These are phyloP conservation scores for Diaporthe citrichinensis DNA, from an alignment of 2,329 filamentous ascomycete genomes.

Conservation along the genomic window DNA sequence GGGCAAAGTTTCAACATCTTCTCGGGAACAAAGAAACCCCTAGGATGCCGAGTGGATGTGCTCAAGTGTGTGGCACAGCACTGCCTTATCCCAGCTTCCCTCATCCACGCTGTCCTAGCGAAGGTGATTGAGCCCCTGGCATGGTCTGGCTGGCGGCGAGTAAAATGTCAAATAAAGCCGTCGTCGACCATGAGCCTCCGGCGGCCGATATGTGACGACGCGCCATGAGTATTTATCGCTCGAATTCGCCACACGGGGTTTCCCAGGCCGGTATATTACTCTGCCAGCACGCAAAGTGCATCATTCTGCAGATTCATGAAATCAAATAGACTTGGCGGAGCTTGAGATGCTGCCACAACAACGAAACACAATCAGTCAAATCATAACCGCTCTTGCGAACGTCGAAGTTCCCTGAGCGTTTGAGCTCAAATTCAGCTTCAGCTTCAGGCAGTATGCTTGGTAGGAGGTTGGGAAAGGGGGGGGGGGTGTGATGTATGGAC, in stretches of 20 bases:
- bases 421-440: neutral
- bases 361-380: neutral
- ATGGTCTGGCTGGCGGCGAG: neutral
- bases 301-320: neutral
- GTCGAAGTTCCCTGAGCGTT: neutral
- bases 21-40: neutral
- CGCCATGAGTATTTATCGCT: no score
- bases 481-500: neutral
- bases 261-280: neutral
- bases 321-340: neutral
- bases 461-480: neutral
- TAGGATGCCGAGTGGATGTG: neutral
- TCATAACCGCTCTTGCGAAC: neutral
- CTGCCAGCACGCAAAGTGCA: neutral
- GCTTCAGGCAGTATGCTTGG: neutral
- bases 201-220: neutral
- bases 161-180: neutral
- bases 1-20: neutral
- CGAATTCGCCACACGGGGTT: neutral
- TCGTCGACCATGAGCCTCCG: neutral
- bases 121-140: neutral
- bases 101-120: no score
- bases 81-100: neutral
- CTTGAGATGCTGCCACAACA: neutral
- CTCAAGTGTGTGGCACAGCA: neutral